Evolutionary conservation across 805 yeast species (phyloP), one percentile per base, ranked within the genome.

Genomic region (Jamesozyma hellenica): DNA sequence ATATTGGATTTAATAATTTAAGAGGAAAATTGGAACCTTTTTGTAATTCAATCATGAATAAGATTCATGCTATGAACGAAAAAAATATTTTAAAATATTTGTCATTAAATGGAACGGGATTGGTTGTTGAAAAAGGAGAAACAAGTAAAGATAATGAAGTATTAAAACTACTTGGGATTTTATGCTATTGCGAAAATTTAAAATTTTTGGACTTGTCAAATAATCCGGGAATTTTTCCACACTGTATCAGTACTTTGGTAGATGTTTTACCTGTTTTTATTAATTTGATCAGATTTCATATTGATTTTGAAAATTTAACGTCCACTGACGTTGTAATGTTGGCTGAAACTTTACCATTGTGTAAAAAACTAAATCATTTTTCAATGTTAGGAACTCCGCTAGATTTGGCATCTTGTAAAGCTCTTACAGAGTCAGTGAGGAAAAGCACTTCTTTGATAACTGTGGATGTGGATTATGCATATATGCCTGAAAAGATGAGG

Each of bases 1-100:
- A 87, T 64, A 52, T 88, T 9, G 95, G 94, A 4, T 88, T 80
- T 52, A 88, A 88, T 52, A 87, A 85, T 55, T 60, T 75, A 35
- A 55, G 62, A 36, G 67, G 63, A 3, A 64, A 63, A 42, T 29
- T 65, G 8, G 40, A 40, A 3, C 48, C 55, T 3, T 56, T 65
- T 23, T 42, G 51, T 17, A 48, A 47, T 9, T 56, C 58, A 2
- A 42, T 59, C 5, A 41, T 46, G 36, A 44, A 49, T 17, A 52
- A 49, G 29, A 56, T 44, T 13, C 43, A 49, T 43, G 48, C 46
- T 28, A 56, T 41, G 34, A 43, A 56, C 2, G 44, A 51, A 14
- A 50, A 45, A 25, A 52, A 53, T 34, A 52, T 61, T 16, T 54
- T 75, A 46, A 52, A 60, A 41, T 74, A 75, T 52, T 40, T 81